phyloP scores from a whole-genome alignment of 805 yeast species.

The Tanozyma kutaoensis region DNA sequence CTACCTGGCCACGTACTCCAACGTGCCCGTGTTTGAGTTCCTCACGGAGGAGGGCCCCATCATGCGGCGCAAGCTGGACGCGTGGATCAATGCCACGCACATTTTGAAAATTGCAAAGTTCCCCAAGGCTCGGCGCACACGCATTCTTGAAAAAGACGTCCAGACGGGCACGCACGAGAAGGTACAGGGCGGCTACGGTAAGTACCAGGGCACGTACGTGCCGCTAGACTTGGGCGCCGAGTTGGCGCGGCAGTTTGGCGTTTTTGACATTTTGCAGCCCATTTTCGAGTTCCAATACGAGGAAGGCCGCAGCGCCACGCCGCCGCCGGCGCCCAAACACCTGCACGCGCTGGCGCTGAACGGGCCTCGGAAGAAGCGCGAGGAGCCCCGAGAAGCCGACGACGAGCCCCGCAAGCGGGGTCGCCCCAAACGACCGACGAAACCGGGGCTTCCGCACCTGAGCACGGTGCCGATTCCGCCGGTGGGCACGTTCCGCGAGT shows the following conservation, averaged over 20 bases:
- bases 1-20: conserved; percentile 64
- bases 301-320: conserved; percentile 27
- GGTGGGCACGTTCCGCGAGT: too few species aligned
- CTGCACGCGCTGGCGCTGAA: conserved; percentile 32
- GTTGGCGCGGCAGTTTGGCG: conserved; percentile 25
- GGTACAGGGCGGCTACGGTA: conserved; percentile 65
- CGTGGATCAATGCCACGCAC: conserved; percentile 64
- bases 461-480: too few species aligned
- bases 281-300: conserved; percentile 46
- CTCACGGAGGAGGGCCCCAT: conserved; percentile 59
- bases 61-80: conserved; percentile 51
- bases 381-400: conserved; percentile 2
- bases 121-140: conserved; percentile 51
- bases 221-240: conserved; percentile 28
- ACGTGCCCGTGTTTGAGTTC: conserved; percentile 58
- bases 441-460: too few species aligned
- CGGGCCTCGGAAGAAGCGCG: conserved; percentile 17
- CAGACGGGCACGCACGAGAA: conserved; percentile 55
- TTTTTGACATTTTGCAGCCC: conserved; percentile 43
- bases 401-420: conserved; percentile 1
- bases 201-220: conserved; percentile 35
- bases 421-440: neutral
- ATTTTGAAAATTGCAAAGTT: conserved; percentile 55
- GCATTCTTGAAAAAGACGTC: conserved; percentile 51
- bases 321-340: conserved; percentile 35